Evolutionary conservation across 805 yeast species (phyloP), one percentile per base, ranked within the genome.

Genomic region (Wickerhamiella bombiphila): DNA sequence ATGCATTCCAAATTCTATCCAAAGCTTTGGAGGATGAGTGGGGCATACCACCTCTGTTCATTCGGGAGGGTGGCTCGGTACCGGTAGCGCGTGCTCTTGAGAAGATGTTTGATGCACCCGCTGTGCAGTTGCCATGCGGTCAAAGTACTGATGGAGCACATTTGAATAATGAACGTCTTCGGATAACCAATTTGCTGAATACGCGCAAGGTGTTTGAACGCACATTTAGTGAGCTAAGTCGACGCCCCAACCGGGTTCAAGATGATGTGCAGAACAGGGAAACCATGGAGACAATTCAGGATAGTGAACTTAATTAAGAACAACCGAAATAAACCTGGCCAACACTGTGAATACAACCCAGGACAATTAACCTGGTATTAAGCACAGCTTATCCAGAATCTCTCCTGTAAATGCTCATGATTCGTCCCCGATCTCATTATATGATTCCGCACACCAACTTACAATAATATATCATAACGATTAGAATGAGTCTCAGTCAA

Each of bases 41-140:
- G 98, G 73, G 70, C 0, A 60, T 65, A 9, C 81, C 80, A 38
- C 96, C 97, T 2, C 60, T 88, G 30, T 77, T 75, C 42, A 81
- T 91, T 22, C 71, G 97, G 46, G 98, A 91, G 61, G 98, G 98
- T 43, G 98, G 98, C 0, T 82, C 96, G 0, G 85, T 88, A 55
- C 96, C 98, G 2, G 77, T 88, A 8, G 75, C 91, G 5, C 61
- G 95, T 44, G 79, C 78, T 42, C 60, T 88, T 46, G 98, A 88
- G 50, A 80, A 80, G 55, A 63, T 69, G 9, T 80, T 88, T 47
- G 58, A 67, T 37, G 94, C 97, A 3, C 81, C 82, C 19, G 97
- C 95, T 1, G 93, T 88, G 0, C 97, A 91, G 57, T 71, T 91
- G 24, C 97, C 98, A 2, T 83, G 96, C 53, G 98, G 97, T 0